Percentiles rank a stretch among this genome's conserved stretches.
Evolutionary conservation across 305 asterid species (phyloP).

Genomic region (Striga hermonthica): DNA sequence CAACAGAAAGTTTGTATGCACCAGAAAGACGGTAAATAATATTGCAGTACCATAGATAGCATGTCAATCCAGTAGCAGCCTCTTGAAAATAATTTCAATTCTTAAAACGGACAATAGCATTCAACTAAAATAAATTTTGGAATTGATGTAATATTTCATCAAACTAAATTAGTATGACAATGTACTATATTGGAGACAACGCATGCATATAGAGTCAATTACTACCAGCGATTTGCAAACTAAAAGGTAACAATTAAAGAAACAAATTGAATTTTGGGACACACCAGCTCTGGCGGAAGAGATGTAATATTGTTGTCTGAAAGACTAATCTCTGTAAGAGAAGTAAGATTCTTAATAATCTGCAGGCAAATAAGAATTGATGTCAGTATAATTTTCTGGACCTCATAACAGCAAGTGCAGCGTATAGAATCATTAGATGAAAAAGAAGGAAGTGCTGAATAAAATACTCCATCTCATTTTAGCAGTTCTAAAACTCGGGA

Average conservation of each 20-base stretch:
- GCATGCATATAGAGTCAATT: constrained; percentile 16
- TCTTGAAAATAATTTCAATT: background rate
- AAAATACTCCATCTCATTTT: too few relatives aligned
- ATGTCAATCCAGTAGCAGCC: background rate
- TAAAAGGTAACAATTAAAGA: constrained; percentile 7
- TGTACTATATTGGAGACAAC: constrained; percentile 14
- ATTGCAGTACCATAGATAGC: background rate
- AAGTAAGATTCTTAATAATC: constrained; percentile 65
- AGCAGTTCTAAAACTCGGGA: too few relatives aligned
- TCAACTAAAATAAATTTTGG: constrained; percentile 19
- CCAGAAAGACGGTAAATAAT: too few relatives aligned
- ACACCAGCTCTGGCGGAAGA: constrained; percentile 84
- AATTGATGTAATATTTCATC: background rate
- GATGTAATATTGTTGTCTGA: constrained; percentile 81
- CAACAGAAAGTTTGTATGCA: constrained; percentile 5
- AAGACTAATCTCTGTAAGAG: constrained; percentile 72
- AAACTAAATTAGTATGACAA: constrained; percentile 2
- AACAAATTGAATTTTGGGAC: constrained; percentile 24
- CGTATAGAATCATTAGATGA: constrained; percentile 3
- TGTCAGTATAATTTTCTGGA: constrained; percentile 24
- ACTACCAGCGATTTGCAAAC: constrained; percentile 13
- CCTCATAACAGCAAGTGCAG: constrained; percentile 18
- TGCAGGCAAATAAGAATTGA: constrained; percentile 40
- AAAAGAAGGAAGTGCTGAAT: background rate
- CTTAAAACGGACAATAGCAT: background rate